These are phyloP conservation scores for Xanthoceras sorbifolium DNA, from an alignment of 345 rosid genomes.

Conservation along the genomic window DNA sequence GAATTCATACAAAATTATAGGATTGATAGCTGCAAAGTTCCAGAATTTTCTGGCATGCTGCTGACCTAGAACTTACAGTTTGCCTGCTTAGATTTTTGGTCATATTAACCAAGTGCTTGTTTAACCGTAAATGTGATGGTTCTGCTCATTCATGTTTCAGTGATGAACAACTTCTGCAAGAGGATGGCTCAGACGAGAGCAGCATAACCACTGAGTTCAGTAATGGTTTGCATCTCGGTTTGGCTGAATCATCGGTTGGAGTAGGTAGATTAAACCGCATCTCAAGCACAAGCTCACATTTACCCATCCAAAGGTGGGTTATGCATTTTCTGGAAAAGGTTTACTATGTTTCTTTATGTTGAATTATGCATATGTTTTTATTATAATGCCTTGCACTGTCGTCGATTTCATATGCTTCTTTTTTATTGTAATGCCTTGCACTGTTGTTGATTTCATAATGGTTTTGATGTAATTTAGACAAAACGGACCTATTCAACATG, in stretches of 20 bases:
- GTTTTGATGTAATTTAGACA: conserved; percentile 47
- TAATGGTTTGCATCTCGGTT: conserved; percentile 69
- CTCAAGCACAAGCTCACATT: conserved; percentile 48
- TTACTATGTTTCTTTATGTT: neutral
- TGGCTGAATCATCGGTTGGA: conserved; percentile 54
- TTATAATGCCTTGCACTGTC: neutral
- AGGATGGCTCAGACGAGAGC: conserved; percentile 66
- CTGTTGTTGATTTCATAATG: conserved; percentile 7
- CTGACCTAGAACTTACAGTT: neutral
- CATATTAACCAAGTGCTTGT: neutral
- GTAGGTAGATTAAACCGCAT: conserved; percentile 52
- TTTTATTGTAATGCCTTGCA: neutral
- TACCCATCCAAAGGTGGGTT: conserved; percentile 60
- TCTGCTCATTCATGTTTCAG: conserved; percentile 45
- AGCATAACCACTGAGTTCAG: conserved; percentile 59
- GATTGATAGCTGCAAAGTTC: neutral
- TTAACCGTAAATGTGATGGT: conserved; percentile 10
- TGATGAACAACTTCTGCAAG: conserved; percentile 88
- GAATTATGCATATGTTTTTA: neutral
- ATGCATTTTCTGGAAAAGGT: neutral
- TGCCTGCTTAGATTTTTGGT: neutral
- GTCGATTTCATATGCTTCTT: neutral
- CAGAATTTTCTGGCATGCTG: neutral
- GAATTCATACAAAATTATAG: too few species aligned
- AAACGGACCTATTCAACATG: conserved; percentile 59